These are phyloP conservation scores for Trichoderma sp. DNA, from an alignment of 2,329 filamentous ascomycete species.

Conservation along the genomic window DNA sequence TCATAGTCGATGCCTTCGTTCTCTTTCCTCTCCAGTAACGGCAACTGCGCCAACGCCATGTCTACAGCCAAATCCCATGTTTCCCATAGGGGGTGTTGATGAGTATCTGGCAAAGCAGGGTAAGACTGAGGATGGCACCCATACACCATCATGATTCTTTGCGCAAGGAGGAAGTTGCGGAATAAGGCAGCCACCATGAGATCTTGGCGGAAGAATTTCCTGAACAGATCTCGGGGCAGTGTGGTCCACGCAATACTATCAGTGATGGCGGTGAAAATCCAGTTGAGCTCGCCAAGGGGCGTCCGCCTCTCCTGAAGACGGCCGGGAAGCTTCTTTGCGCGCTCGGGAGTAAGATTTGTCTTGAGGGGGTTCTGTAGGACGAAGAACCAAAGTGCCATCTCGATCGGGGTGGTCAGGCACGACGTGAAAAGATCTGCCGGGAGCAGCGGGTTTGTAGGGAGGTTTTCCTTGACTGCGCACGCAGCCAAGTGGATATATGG, in stretches of 20 bases:
- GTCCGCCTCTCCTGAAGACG: constrained; percentile 90
- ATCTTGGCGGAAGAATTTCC: constrained; percentile 95
- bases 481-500: constrained; percentile 88
- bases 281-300: constrained; percentile 93
- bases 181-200: constrained; percentile 99
- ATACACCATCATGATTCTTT: constrained; percentile 94
- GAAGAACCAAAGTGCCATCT: constrained; percentile 96
- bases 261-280: constrained; percentile 99
- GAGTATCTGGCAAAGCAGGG: constrained; percentile 88
- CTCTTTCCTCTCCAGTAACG: constrained; percentile 78
- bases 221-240: constrained; percentile 84
- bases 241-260: constrained; percentile 99
- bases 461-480: constrained; percentile 84
- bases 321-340: constrained; percentile 86
- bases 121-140: constrained; percentile 94
- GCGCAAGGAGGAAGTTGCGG: constrained; percentile 90
- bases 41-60: constrained; percentile 87
- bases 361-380: constrained; percentile 84
- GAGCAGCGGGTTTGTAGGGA: constrained; percentile 90
- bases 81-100: constrained; percentile 92
- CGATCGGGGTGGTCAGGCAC: constrained; percentile 94
- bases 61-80: constrained; percentile 98
- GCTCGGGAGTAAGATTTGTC: constrained; percentile 70
- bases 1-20: constrained; percentile 76
- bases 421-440: constrained; percentile 95